Evolutionary conservation across 371 early-diverging fungal genomes (phyloP).

Genomic region (Mycotypha africana): DNA sequence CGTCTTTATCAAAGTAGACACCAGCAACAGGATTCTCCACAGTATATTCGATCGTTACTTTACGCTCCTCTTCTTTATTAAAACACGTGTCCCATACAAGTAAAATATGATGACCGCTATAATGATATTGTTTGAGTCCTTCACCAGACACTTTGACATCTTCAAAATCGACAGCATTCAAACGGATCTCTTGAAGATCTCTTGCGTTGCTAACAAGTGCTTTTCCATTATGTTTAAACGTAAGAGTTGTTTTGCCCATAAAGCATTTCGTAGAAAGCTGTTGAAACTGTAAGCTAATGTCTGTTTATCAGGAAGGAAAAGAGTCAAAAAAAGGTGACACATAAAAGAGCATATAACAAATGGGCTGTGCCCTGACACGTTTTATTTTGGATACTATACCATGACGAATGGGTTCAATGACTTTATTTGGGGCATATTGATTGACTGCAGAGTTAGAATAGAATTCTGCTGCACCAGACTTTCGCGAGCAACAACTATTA

Average conservation of each 20-base stretch:
- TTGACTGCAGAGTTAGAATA: constrained; percentile 18
- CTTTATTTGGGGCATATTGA: constrained; percentile 38
- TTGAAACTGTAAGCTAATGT: too few species aligned
- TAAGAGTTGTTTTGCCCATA: constrained; percentile 16
- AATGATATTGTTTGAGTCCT: constrained; percentile 14
- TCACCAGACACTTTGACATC: constrained; percentile 24
- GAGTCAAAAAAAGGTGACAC: too few species aligned
- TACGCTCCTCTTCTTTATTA: constrained; percentile 14
- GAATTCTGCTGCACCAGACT: not conserved
- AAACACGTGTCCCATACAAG: constrained; percentile 38
- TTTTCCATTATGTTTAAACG: constrained; percentile 22
- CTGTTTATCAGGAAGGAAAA: too few species aligned
- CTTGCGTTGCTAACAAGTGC: constrained; percentile 4
- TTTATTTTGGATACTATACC: constrained; percentile 10
- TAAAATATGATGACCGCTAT: constrained; percentile 37
- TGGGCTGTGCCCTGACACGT: not conserved
- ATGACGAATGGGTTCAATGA: constrained; percentile 36
- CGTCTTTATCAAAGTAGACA: constrained; percentile 20
- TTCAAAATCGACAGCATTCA: constrained; percentile 37
- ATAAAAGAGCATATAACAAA: not conserved
- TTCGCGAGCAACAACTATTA: constrained; percentile 1
- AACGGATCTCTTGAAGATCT: constrained; percentile 10
- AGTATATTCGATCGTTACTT: constrained; percentile 32
- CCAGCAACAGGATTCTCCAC: constrained; percentile 40
- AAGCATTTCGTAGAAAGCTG: too few species aligned